These are phyloP conservation scores for Nicotiana benthamiana DNA, from an alignment of 257 asterid genomes.

Conservation along the genomic window DNA sequence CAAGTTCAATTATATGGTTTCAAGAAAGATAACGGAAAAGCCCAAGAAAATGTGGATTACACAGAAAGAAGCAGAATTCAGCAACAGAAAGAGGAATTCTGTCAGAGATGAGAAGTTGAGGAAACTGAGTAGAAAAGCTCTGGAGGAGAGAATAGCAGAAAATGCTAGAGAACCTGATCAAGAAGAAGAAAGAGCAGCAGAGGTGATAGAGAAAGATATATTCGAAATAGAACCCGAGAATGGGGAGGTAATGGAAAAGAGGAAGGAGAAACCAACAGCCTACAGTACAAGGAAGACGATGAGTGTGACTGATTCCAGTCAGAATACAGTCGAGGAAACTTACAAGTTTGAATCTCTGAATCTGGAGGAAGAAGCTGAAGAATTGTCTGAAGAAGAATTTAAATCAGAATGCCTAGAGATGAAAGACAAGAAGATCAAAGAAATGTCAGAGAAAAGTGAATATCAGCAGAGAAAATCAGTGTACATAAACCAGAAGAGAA, in stretches of 20 bases:
- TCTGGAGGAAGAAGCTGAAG: conserved; percentile 13
- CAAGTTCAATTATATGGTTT: conserved; percentile 34
- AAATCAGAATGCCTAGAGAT: conserved; percentile 10
- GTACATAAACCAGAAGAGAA: conserved; percentile 17
- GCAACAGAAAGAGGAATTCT: conserved; percentile 12
- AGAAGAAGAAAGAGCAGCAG: conserved; percentile 1
- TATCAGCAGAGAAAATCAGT: conserved; percentile 19
- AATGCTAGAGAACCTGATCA: neutral
- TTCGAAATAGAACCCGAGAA: conserved; percentile 24
- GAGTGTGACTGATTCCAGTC: conserved; percentile 15
- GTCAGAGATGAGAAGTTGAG: conserved; percentile 14
- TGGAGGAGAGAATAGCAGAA: conserved; percentile 16
- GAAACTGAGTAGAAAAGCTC: conserved; percentile 5
- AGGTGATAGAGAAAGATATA: conserved; percentile 20
- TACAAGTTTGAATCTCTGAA: conserved; percentile 8
- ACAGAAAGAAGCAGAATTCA: conserved; percentile 11
- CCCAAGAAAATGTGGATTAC: conserved; percentile 11
- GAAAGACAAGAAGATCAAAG: conserved; percentile 14
- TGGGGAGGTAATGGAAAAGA: neutral
- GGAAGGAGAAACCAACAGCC: conserved; percentile 7
- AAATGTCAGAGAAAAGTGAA: conserved; percentile 13
- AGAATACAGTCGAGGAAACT: conserved; percentile 15
- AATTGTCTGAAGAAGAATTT: conserved; percentile 21
- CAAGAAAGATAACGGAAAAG: conserved; percentile 22
- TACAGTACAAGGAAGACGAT: conserved; percentile 7